Conservation (phyloP, 352 stramenopile species). For the Globisporangium recalcitrans region DNA sequence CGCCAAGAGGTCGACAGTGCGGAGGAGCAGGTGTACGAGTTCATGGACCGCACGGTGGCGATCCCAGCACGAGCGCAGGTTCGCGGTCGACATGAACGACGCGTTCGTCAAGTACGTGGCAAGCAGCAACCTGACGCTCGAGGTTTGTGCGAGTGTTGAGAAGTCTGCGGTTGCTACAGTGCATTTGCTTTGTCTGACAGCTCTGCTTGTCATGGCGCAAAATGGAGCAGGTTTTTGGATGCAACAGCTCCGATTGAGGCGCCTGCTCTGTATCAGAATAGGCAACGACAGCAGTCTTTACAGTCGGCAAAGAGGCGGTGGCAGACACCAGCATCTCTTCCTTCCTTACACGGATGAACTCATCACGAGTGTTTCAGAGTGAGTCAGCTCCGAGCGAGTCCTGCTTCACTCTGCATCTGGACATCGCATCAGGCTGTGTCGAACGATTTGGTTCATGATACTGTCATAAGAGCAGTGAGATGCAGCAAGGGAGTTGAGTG, state of each 20-base stretch:
- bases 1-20: slow-evolving; percentile 25
- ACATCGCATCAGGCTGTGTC: too few relatives aligned
- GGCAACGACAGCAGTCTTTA: neutral
- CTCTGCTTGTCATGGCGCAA: neutral
- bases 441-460: too few relatives aligned
- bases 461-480: too few relatives aligned
- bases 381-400: neutral
- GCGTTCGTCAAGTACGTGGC: slow-evolving; percentile 45
- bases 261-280: neutral
- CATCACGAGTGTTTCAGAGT: neutral
- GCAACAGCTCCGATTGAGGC: slow-evolving; percentile 2
- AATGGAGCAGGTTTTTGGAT: slow-evolving; percentile 10
- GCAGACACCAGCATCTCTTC: neutral
- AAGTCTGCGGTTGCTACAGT: neutral
- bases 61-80: slow-evolving; percentile 24
- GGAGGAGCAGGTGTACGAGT: slow-evolving; percentile 50
- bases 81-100: slow-evolving; percentile 49
- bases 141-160: too few relatives aligned
- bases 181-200: neutral
- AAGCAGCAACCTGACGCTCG: slow-evolving; percentile 37
- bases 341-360: neutral
- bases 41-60: slow-evolving; percentile 37
- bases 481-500: too few relatives aligned
- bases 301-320: neutral
- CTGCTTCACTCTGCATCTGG: too few relatives aligned